These are phyloP conservation scores for Mallotus nudiflorus DNA, from an alignment of 345 rosid genomes.

Conservation along the genomic window DNA sequence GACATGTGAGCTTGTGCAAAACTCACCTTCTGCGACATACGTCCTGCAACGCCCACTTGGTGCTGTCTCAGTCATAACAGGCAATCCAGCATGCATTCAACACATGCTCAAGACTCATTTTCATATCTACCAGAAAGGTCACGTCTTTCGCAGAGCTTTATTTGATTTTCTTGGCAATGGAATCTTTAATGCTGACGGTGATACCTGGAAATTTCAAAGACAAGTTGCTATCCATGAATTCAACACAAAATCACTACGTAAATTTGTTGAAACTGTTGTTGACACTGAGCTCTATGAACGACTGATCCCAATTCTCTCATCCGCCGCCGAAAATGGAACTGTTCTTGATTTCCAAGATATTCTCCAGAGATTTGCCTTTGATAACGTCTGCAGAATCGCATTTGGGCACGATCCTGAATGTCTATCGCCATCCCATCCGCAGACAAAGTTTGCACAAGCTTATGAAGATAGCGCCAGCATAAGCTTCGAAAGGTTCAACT, in stretches of 20 bases:
- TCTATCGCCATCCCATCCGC: constrained; percentile 44
- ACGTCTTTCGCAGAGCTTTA: constrained; percentile 19
- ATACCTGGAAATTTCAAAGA: constrained; percentile 66
- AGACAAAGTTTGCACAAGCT: constrained; percentile 39
- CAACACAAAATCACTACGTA: constrained; percentile 67
- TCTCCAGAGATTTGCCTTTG: constrained; percentile 65
- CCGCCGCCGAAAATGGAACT: constrained; percentile 27
- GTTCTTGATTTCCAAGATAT: constrained; percentile 58
- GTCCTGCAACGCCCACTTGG: constrained; percentile 42
- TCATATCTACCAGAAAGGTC: too few species aligned
- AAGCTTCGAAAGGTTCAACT: too few species aligned
- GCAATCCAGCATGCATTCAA: constrained; percentile 58
- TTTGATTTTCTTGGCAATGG: constrained; percentile 70
- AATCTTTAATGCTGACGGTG: constrained; percentile 66
- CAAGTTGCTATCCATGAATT: constrained; percentile 74
- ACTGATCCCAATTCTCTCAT: constrained; percentile 52
- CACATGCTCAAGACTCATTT: constrained; percentile 66
- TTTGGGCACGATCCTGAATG: constrained; percentile 65
- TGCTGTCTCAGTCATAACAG: constrained; percentile 42
- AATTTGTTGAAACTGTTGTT: constrained; percentile 56
- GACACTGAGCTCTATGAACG: constrained; percentile 53
- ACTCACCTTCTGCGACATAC: constrained; percentile 54
- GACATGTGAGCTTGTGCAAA: constrained; percentile 46
- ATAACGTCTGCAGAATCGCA: constrained; percentile 67
- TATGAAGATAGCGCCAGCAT: constrained; percentile 47